A percentile compares a stretch with the other conserved stretches of the same genome.
phyloP scores from a whole-genome alignment of 1,284 basidiomycete species.

The Wallemia mellicola region DNA sequence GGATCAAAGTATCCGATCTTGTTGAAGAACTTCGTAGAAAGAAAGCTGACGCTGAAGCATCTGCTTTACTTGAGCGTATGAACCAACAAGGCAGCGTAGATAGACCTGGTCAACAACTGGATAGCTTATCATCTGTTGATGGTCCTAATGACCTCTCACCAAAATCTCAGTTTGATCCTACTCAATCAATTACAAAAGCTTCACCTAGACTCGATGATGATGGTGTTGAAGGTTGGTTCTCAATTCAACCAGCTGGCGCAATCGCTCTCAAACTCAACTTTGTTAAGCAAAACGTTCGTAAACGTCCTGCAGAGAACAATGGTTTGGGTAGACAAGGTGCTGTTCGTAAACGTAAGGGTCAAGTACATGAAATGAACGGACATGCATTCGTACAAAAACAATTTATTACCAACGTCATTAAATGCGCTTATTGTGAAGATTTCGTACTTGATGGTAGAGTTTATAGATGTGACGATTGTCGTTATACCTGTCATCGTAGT shows the following conservation, averaged over 20 bases:
- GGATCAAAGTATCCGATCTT: slow-evolving; percentile 81
- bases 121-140: neutral
- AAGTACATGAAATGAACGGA: slow-evolving; percentile 97
- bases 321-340: slow-evolving; percentile 94
- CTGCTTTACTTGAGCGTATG: neutral
- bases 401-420: slow-evolving; percentile 83
- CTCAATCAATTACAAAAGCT: neutral
- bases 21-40: slow-evolving; percentile 81
- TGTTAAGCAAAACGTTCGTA: slow-evolving; percentile 86
- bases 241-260: slow-evolving; percentile 90
- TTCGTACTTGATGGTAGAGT: slow-evolving; percentile 90
- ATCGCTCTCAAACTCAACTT: slow-evolving; percentile 63
- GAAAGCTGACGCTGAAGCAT: slow-evolving; percentile 48
- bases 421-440: slow-evolving; percentile 91
- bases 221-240: slow-evolving; percentile 89
- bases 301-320: slow-evolving; percentile 46
- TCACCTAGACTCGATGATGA: slow-evolving; percentile 18
- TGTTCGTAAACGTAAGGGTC: slow-evolving; percentile 86
- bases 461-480: slow-evolving; percentile 97
- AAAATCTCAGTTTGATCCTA: neutral
- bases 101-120: neutral
- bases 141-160: neutral
- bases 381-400: slow-evolving; percentile 93
- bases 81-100: neutral
- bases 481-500: slow-evolving; percentile 96